Percentiles rank a stretch among this genome's conserved stretches.
These are phyloP conservation scores for Tothia fuscella DNA, from an alignment of 2,329 filamentous ascomycete species.

Conservation along the genomic window DNA sequence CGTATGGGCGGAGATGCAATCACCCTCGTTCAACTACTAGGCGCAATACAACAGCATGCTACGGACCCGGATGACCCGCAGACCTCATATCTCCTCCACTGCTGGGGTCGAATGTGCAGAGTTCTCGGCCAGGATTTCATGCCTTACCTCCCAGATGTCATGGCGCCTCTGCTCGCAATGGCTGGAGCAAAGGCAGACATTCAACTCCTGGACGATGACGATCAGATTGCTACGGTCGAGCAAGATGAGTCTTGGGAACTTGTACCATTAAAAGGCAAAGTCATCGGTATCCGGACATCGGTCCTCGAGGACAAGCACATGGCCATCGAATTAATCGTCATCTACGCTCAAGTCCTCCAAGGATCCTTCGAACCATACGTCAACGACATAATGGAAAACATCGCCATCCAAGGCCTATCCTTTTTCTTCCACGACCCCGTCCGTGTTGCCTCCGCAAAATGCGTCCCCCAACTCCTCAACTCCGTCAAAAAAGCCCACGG, in stretches of 20 bases:
- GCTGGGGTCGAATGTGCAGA: conserved; percentile 97
- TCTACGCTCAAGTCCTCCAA: conserved; percentile 94
- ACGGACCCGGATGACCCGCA: conserved; percentile 90
- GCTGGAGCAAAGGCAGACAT: conserved; percentile 95
- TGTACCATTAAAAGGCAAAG: conserved; percentile 91
- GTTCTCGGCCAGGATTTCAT: conserved; percentile 85
- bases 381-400: conserved; percentile 87
- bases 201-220: conserved; percentile 87
- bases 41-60: conserved; percentile 68
- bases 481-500: conserved; percentile 91
- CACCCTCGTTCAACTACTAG: conserved; percentile 76
- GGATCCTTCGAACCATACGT: conserved; percentile 86
- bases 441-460: conserved; percentile 84
- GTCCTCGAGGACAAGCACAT: conserved; percentile 98
- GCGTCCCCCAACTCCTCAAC: conserved; percentile 84
- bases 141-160: conserved; percentile 82
- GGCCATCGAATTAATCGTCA: conserved; percentile 95
- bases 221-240: conserved; percentile 83
- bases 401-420: conserved; percentile 81
- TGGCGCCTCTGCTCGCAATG: conserved; percentile 83
- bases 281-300: conserved; percentile 96
- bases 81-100: conserved; percentile 93
- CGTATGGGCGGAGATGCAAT: conserved; percentile 80
- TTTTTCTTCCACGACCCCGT: conserved; percentile 99
- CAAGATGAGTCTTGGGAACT: conserved; percentile 97